Evolutionary conservation across 257 asterid species (phyloP).

Genomic region (Jaltomata sinuosa): DNA sequence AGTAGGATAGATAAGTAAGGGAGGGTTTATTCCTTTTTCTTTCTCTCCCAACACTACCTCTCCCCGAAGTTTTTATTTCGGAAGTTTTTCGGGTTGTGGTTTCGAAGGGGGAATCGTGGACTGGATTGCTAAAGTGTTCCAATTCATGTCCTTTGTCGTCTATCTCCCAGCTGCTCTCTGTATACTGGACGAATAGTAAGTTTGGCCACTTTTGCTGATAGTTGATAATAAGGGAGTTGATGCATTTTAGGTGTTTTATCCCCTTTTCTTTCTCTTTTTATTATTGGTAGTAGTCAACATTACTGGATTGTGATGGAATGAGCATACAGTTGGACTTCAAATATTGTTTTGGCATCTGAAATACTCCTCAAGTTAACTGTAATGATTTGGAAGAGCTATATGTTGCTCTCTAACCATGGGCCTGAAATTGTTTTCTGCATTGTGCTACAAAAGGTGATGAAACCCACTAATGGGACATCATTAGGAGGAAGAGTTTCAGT

Average conservation of each 20-base stretch:
- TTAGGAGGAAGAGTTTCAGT: neutral
- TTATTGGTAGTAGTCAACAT: neutral
- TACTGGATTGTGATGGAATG: neutral
- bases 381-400: neutral
- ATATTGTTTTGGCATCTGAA: neutral
- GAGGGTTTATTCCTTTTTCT: neutral
- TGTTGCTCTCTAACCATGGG: neutral
- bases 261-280: neutral
- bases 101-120: neutral
- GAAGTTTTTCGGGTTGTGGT: neutral
- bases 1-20: neutral
- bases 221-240: neutral
- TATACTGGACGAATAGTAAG: neutral
- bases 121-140: neutral
- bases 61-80: neutral
- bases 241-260: neutral
- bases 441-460: neutral
- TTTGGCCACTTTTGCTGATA: neutral
- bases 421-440: neutral
- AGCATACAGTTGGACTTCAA: neutral
- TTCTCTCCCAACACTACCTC: neutral
- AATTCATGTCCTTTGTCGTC: neutral
- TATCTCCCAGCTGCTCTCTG: neutral
- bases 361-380: neutral
- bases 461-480: neutral